Evolutionary conservation across 2,329 filamentous ascomycete genomes (phyloP), one percentile per base, ranked within the genome.

Genomic region (Knoxdaviesia proteae): DNA sequence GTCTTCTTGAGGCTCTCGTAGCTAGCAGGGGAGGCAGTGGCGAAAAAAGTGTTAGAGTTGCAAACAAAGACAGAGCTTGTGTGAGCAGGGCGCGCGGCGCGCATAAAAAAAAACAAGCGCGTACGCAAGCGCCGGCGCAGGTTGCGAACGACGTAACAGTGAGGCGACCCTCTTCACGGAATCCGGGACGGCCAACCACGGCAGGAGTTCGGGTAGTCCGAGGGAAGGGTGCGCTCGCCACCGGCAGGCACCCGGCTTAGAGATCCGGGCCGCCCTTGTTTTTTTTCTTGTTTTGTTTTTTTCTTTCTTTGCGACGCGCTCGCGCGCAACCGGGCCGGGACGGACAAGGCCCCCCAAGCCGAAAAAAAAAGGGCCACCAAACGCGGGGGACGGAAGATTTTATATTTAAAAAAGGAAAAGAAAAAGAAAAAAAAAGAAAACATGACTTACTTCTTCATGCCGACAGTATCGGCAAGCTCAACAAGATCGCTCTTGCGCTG

Each of bases 401-500:
- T 36, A n/a, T 36, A 8, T 8, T 3, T n/a, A 36, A n/a, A 36
- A 1, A 9, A 6, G 36, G 32, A 40, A 39, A 29, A 42, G 37
- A 8, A 8, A 35, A 42, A 42, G 40, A 32, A 39, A 40, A 43
- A 40, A 35, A 42, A 42, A 41, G 34, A 39, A 40, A 43, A 40
- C 10, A 36, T 39, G 37, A 71, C 77, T 54, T 74, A 92, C 84
- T 81, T 71, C 55, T 73, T 68, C 43, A 88, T 64, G 45, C 79
- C 79, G 47, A 81, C 69, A 39, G 68, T 62, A 49, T 82, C 72
- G 46, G 84, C 83, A 47, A 92, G 67, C 48, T 82, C 78, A 51
- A 74, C 59, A 44, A 94, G 71, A 49, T 88, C 83, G 52, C 68
- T 69, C 69, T 93, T 93, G 65, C 81, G 79, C 69, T 90, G 81